A percentile compares a stretch with the other conserved stretches of the same genome.
Conservation (phyloP, 306 rosid species). For the Ochetophila trinervis region DNA sequence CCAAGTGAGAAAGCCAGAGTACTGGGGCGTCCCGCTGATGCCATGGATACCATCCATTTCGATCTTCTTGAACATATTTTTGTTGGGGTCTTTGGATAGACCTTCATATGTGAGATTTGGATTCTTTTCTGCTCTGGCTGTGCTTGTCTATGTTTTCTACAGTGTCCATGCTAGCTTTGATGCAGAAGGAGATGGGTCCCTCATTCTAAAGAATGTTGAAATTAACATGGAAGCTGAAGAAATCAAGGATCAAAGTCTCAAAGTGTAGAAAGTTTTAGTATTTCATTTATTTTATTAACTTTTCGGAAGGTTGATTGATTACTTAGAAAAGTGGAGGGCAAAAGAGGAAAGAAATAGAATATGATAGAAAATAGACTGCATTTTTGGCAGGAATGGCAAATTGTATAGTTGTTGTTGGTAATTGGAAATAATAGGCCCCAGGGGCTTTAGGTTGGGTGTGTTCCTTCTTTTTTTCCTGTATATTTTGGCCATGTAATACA, state of each 20-base stretch:
- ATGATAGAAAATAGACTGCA: conserved; percentile 24
- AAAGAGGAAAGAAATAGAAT: conserved; percentile 18
- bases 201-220: conserved; percentile 51
- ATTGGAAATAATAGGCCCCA: conserved; percentile 25
- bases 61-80: conserved; percentile 69
- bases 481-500: conserved; percentile 12
- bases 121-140: conserved; percentile 51
- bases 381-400: conserved; percentile 40
- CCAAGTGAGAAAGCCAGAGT: conserved; percentile 75
- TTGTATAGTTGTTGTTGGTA: conserved; percentile 39
- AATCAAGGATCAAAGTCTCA: conserved; percentile 31
- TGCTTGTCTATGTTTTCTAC: conserved; percentile 72
- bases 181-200: conserved; percentile 56
- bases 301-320: conserved; percentile 28
- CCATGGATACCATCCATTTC: conserved; percentile 91
- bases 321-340: conserved; percentile 18
- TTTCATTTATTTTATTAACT: conserved; percentile 7
- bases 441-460: conserved; percentile 29
- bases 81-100: conserved; percentile 68
- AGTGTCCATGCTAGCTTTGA: conserved; percentile 90
- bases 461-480: conserved; percentile 19
- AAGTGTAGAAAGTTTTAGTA: conserved; percentile 40
- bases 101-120: conserved; percentile 76
- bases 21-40: conserved; percentile 96
- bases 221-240: conserved; percentile 35